Base-by-base conservation (phyloP, 371 early-diverging fungal genomes). In the Mortierella sp. region DNA sequence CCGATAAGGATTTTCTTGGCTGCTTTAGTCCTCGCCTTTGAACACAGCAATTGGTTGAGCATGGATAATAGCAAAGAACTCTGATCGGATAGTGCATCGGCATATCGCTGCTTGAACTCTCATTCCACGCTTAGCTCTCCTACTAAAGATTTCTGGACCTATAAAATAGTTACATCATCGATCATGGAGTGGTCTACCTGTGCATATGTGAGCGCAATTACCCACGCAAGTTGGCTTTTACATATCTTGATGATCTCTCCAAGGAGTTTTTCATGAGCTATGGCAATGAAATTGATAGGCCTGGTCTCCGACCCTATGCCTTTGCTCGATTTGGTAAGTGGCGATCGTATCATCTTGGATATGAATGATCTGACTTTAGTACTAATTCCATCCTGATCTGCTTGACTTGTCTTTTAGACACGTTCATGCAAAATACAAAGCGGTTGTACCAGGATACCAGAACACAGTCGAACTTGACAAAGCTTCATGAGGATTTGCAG, bases 341-440 rank as follows among this genome's bases (percentile, higher is more conserved):
- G 19, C 6, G 17, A 23, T 2, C 34, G 7, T 32, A 9, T 19
- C 9, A 8, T 53, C 22, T 53, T 57, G 57, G 51, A 51, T 28
- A 26, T n/a, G 54, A 26, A 13, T 23, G 8, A 28, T 26, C 6
- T 35, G 37, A 12, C 45, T 45, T 6, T 15, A 4, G 37, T 53
- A 53, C 26, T 26, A 28, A 26, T 6, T 55, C 34, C 4, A 2
- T 43, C n/a, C 29, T 59, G 34, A 28, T 51, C 42, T 55, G 15
- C 31, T 6, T 10, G 12, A 40, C 22, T 28, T 22, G 34, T 45
- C 53, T 43, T 61, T 69, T 76, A 94, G 98, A 98, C 84, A 96
- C 96, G 6, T 96, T 95, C 82, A 98, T 98, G 85, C 97, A 98
- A 86, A 97, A 98, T 84, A 94, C 96, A 49, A 97, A 97, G 85